Evolutionary conservation across 192 early-diverging fungal species (phyloP).

Genomic region (Funneliformis geosporum): DNA sequence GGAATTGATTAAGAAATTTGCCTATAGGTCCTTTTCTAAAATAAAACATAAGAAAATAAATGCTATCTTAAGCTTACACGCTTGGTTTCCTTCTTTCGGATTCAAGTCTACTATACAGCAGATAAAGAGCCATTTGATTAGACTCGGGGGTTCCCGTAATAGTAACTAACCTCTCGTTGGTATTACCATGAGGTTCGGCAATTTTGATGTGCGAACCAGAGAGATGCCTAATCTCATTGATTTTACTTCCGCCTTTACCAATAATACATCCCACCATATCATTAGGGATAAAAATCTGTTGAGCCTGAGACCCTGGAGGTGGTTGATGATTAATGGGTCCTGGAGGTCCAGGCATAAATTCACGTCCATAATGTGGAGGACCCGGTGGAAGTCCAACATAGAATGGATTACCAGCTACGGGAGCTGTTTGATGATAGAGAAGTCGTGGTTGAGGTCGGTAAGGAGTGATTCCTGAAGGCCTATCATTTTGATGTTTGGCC

Average conservation of each 20-base stretch:
- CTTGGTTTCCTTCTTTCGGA: conserved; percentile 62
- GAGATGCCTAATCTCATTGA: conserved; percentile 78
- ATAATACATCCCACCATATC: conserved; percentile 89
- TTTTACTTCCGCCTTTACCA: conserved; percentile 85
- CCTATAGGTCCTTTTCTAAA: background rate
- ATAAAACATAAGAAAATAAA: background rate
- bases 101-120: conserved; percentile 89
- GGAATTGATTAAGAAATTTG: background rate
- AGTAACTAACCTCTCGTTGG: conserved; percentile 82
- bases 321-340: conserved; percentile 32
- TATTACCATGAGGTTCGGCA: conserved; percentile 66
- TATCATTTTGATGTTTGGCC: conserved; percentile 67
- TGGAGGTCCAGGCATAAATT: conserved; percentile 41
- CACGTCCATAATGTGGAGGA: conserved; percentile 45
- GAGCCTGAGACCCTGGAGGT: conserved; percentile 49
- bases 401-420: conserved; percentile 29
- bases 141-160: conserved; percentile 85
- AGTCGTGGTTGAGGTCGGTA: conserved; percentile 67
- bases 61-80: conserved; percentile 17
- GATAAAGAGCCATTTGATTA: conserved; percentile 89
- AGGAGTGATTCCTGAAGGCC: conserved; percentile 60
- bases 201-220: conserved; percentile 89
- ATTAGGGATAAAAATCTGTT: conserved; percentile 65
- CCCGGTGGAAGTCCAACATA: conserved; percentile 40
- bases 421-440: conserved; percentile 34